These are phyloP conservation scores for Coriaria nepalensis DNA, from an alignment of 306 rosid genomes.

Conservation along the genomic window DNA sequence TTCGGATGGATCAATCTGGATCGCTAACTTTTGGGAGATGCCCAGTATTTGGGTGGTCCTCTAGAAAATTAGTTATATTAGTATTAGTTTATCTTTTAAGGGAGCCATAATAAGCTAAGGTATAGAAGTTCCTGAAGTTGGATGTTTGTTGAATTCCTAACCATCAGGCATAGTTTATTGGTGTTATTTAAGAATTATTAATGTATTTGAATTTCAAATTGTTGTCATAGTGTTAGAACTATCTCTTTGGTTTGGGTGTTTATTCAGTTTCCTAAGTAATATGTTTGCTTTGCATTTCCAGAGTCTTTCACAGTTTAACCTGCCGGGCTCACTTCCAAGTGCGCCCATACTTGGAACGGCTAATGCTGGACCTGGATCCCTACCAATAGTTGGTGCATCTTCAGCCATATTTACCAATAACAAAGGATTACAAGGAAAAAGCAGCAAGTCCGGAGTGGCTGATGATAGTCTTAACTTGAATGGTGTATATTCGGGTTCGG, in stretches of 20 bases:
- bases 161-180: too few species aligned
- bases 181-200: neutral
- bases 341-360: constrained; percentile 61
- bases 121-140: too few species aligned
- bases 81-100: too few species aligned
- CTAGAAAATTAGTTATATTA: too few species aligned
- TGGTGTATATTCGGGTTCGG: constrained; percentile 58
- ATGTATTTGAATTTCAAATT: neutral
- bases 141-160: too few species aligned
- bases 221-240: neutral
- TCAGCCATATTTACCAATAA: constrained; percentile 44
- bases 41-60: too few species aligned
- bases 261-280: constrained; percentile 13
- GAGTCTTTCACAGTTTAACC: constrained; percentile 96
- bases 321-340: constrained; percentile 83
- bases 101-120: too few species aligned
- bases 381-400: constrained; percentile 47
- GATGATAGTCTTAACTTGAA: constrained; percentile 56
- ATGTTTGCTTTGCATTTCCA: constrained; percentile 26
- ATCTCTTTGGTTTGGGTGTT: constrained; percentile 9
- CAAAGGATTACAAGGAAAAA: constrained; percentile 55
- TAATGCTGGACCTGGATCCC: constrained; percentile 54
- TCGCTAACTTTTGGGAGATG: too few species aligned
- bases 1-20: too few species aligned
- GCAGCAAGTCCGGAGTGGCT: constrained; percentile 39